Percentiles rank a stretch among this genome's conserved stretches.
phyloP scores from a whole-genome alignment of 805 yeast species.

The Candida tallmaniae region DNA sequence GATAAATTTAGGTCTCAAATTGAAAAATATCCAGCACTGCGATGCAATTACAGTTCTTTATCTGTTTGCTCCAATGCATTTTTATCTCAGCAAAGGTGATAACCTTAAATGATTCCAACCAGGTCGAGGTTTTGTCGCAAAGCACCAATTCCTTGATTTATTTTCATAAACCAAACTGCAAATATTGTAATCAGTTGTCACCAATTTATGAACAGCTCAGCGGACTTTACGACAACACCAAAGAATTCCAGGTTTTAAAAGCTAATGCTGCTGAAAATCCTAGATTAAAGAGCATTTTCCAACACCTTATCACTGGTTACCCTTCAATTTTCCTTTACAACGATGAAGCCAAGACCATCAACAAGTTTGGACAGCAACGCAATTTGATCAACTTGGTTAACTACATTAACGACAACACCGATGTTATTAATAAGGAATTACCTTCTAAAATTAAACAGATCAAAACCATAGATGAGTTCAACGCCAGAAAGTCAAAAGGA shows the following conservation, averaged over 20 bases:
- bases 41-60: background rate
- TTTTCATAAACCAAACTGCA: constrained; percentile 41
- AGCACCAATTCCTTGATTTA: constrained; percentile 39
- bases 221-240: constrained; percentile 34
- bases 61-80: background rate
- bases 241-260: constrained; percentile 30
- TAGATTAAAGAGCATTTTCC: constrained; percentile 34
- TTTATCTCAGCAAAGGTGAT: constrained; percentile 1
- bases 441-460: constrained; percentile 13
- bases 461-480: constrained; percentile 4
- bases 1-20: no score
- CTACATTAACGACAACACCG: constrained; percentile 17
- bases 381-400: constrained; percentile 16
- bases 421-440: constrained; percentile 17
- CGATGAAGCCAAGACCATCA: constrained; percentile 36
- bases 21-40: background rate
- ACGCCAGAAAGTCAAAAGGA: constrained; percentile 5
- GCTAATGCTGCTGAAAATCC: constrained; percentile 24
- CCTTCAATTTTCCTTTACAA: constrained; percentile 49
- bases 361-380: constrained; percentile 24
- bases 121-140: constrained; percentile 11
- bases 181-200: constrained; percentile 27
- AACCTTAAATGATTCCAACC: constrained; percentile 1
- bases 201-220: constrained; percentile 37
- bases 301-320: constrained; percentile 37